A percentile compares a stretch with the other conserved stretches of the same genome.
phyloP scores from a whole-genome alignment of 2,329 filamentous ascomycete species.

The Magnaporthales sp. region DNA sequence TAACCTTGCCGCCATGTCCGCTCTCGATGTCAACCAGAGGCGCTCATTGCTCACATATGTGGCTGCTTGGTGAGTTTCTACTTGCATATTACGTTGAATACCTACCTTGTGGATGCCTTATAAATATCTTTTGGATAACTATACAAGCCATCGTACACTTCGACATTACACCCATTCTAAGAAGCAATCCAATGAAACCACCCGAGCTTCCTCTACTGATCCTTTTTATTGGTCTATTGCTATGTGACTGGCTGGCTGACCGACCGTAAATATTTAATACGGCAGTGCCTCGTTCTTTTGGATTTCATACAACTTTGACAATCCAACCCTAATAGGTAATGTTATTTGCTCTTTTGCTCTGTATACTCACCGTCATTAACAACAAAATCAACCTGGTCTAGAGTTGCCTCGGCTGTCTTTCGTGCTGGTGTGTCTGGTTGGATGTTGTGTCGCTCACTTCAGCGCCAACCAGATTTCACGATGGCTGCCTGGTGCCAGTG shows the following conservation, averaged over 20 bases:
- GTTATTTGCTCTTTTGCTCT: neutral
- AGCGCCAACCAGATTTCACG: conserved; percentile 30
- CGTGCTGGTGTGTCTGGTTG: conserved; percentile 35
- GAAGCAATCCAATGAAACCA: neutral
- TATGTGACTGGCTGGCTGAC: neutral
- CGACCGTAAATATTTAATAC: neutral
- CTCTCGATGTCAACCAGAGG: neutral
- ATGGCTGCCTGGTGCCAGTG: conserved; percentile 38
- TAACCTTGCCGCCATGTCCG: neutral
- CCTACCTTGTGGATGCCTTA: neutral
- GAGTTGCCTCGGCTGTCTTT: conserved; percentile 40
- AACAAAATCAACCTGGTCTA: conserved; percentile 14
- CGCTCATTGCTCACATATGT: neutral
- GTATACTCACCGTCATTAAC: neutral
- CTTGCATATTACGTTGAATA: conserved; percentile 9
- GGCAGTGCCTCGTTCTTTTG: conserved; percentile 33
- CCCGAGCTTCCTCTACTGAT: neutral
- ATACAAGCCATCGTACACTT: neutral
- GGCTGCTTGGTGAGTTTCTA: conserved; percentile 20
- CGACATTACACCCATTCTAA: neutral
- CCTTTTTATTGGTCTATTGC: neutral
- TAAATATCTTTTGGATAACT: neutral
- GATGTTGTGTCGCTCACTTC: conserved; percentile 29
- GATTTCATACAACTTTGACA: conserved; percentile 35
- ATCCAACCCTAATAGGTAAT: conserved; percentile 39